Evolutionary conservation across 257 asterid species (phyloP).

Genomic region (Fraxinus pennsylvanica): DNA sequence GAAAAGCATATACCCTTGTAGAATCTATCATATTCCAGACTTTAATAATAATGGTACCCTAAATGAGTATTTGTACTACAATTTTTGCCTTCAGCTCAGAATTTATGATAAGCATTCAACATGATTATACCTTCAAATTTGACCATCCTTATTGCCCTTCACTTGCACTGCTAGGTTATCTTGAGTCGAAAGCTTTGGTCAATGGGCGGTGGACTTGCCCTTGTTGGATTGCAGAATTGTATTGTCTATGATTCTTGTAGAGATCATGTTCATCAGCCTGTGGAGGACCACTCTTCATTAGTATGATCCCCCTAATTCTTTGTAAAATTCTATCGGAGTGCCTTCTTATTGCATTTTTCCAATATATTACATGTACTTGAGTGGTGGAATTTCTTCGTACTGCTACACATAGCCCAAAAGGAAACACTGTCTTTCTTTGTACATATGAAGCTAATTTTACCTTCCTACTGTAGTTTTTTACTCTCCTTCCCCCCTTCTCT

Average conservation of each 20-base stretch:
- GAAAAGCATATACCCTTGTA: not conserved
- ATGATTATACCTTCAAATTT: slow-evolving; percentile 94
- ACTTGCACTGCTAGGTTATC: slow-evolving; percentile 43
- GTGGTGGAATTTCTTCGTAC: slow-evolving; percentile 39
- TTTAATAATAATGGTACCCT: not conserved
- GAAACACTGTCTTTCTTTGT: slow-evolving; percentile 16
- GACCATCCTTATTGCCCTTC: slow-evolving; percentile 73
- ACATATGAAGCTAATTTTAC: not conserved
- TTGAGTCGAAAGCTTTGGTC: slow-evolving; percentile 66
- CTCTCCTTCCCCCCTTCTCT: slow-evolving; percentile 11
- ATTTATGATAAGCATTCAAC: slow-evolving; percentile 70
- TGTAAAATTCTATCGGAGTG: slow-evolving; percentile 24
- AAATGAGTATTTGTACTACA: not conserved
- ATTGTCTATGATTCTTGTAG: slow-evolving; percentile 65
- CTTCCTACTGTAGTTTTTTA: not conserved
- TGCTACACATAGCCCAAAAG: slow-evolving; percentile 34
- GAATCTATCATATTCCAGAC: not conserved
- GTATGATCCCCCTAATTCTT: slow-evolving; percentile 32
- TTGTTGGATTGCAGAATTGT: slow-evolving; percentile 47
- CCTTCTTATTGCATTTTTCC: slow-evolving; percentile 20
- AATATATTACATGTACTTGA: slow-evolving; percentile 28
- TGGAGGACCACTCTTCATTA: slow-evolving; percentile 39
- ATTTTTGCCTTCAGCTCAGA: slow-evolving; percentile 63
- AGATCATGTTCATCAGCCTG: slow-evolving; percentile 46
- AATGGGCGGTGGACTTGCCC: slow-evolving; percentile 85